Conservation (phyloP, 1,284 basidiomycete genomes). For the Ustilago vetiveriae region DNA sequence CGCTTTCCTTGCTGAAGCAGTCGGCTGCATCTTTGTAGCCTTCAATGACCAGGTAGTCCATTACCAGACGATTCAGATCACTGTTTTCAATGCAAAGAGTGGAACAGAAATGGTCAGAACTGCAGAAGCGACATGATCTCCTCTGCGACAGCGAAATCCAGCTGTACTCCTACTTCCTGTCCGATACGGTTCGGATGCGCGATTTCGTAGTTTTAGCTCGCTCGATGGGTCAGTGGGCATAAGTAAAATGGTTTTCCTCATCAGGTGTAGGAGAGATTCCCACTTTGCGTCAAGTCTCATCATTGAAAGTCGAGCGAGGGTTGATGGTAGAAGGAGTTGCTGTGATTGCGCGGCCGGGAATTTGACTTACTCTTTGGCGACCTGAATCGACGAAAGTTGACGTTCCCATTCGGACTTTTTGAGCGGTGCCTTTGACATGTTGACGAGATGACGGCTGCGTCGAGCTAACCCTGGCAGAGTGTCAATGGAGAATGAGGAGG, state of each 20-base stretch:
- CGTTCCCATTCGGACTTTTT: constrained; percentile 69
- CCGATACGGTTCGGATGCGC: no score
- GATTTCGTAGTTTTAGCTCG: no score
- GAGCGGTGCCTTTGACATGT: constrained; percentile 41
- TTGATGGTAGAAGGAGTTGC: constrained; percentile 5
- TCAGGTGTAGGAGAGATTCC: constrained; percentile 73
- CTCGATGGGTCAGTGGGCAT: constrained; percentile 69
- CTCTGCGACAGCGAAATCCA: no score
- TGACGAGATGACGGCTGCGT: background rate
- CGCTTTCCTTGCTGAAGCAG: constrained; percentile 88
- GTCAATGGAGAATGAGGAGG: no score
- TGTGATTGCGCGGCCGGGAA: no score
- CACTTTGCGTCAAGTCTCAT: constrained; percentile 72
- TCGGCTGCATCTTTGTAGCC: constrained; percentile 96
- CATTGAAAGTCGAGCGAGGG: constrained; percentile 61
- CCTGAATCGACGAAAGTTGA: constrained; percentile 69
- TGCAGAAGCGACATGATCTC: no score
- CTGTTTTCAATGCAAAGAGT: constrained; percentile 68
- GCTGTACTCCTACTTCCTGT: no score
- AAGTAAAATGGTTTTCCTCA: constrained; percentile 69
- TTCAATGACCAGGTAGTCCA: constrained; percentile 97
- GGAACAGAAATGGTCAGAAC: constrained; percentile 2
- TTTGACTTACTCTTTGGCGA: constrained; percentile 72
- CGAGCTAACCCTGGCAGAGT: no score
- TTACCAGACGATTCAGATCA: constrained; percentile 92